phyloP scores from a whole-genome alignment of 106 monocot genomes.

The Cymbidium sinense region DNA sequence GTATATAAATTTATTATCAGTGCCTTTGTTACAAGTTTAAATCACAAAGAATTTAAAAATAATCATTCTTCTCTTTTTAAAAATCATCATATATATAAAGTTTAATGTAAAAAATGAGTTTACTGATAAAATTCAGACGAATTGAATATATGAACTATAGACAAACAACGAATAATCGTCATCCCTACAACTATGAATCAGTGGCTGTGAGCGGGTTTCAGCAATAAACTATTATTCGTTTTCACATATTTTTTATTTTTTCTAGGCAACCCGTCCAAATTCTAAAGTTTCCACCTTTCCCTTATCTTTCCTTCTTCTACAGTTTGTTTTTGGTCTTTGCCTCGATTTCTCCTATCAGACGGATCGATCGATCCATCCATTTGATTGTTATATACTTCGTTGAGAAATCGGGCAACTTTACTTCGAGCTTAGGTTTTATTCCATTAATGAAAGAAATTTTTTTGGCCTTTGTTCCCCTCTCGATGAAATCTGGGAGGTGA shows the following conservation, averaged over 20 bases:
- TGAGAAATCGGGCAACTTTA: background rate
- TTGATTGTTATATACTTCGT: background rate
- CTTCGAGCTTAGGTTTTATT: background rate
- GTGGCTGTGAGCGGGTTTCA: background rate
- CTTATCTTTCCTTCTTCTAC: background rate
- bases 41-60: too few species aligned
- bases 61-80: too few species aligned
- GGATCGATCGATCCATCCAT: background rate
- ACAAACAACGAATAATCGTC: background rate
- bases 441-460: background rate
- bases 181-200: background rate
- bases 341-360: background rate
- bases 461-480: background rate
- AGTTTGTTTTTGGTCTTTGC: background rate
- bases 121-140: too few species aligned
- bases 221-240: background rate
- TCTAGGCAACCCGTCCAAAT: background rate
- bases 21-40: too few species aligned
- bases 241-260: constrained; percentile 1
- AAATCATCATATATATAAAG: too few species aligned
- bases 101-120: too few species aligned
- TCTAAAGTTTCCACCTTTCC: background rate
- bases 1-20: too few species aligned
- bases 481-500: background rate
- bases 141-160: too few species aligned